These are phyloP conservation scores for Ophiocordyceps robertsii DNA, from an alignment of 2,329 filamentous ascomycete genomes.

Conservation along the genomic window DNA sequence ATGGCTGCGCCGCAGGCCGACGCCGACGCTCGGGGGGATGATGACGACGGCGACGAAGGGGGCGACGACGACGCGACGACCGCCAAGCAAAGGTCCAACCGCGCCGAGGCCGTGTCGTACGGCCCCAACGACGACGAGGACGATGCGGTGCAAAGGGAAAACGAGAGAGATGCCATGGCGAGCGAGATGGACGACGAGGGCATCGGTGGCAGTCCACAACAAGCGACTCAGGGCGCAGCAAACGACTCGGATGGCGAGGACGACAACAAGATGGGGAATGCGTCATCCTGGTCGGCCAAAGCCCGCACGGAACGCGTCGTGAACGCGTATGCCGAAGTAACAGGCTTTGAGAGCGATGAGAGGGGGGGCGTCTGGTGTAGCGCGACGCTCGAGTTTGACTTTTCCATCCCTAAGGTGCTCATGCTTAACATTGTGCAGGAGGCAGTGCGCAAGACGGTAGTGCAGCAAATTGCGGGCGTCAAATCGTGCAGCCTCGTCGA, in stretches of 20 bases:
- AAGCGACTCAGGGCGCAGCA: constrained; percentile 9
- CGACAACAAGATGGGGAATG: constrained; percentile 24
- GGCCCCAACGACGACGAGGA: constrained; percentile 90
- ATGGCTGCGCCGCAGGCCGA: constrained; percentile 23
- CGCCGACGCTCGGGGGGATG: constrained; percentile 21
- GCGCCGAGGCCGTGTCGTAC: constrained; percentile 73
- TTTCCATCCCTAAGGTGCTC: constrained; percentile 72
- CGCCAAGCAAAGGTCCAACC: constrained; percentile 62
- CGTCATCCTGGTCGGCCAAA: constrained; percentile 24
- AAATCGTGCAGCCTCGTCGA: constrained; percentile 55
- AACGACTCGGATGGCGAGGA: constrained; percentile 22
- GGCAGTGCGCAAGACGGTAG: constrained; percentile 62
- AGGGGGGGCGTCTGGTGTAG: constrained; percentile 59
- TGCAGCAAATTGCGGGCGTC: constrained; percentile 76
- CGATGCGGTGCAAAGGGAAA: constrained; percentile 53
- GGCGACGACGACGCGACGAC: constrained; percentile 68
- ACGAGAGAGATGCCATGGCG: neutral
- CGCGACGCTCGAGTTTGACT: constrained; percentile 72
- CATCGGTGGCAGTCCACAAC: constrained; percentile 35
- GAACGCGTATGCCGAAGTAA: constrained; percentile 51
- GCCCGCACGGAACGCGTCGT: constrained; percentile 52
- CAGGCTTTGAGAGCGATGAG: constrained; percentile 69
- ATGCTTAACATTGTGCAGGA: constrained; percentile 85
- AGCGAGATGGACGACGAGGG: constrained; percentile 32
- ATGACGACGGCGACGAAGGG: constrained; percentile 55